Conservation (phyloP, 345 rosid species). For the Raphanus raphanistrum region DNA sequence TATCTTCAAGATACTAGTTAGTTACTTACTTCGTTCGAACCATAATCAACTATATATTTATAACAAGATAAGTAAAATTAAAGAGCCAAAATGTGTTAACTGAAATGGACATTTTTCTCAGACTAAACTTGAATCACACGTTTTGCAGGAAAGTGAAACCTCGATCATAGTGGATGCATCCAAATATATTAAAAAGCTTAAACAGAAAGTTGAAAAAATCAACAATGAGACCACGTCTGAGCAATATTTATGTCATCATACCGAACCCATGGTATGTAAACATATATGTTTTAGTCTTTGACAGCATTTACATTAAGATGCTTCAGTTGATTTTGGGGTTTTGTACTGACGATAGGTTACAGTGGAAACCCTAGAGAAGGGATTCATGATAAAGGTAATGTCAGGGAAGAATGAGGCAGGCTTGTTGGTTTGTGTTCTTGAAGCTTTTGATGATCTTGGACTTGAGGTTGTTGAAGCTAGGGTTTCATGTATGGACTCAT, state of each 20-base stretch:
- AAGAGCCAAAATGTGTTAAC: background rate
- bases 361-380: slow-evolving; percentile 56
- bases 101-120: background rate
- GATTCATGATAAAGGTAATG: slow-evolving; percentile 52
- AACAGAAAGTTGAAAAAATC: slow-evolving; percentile 65
- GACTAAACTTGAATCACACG: background rate
- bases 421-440: slow-evolving; percentile 59
- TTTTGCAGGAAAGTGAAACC: slow-evolving; percentile 56
- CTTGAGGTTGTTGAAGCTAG: slow-evolving; percentile 70
- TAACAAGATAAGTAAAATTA: background rate
- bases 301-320: background rate
- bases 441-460: slow-evolving; percentile 68
- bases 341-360: slow-evolving; percentile 39
- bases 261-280: slow-evolving; percentile 26
- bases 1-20: background rate
- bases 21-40: background rate
- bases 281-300: background rate
- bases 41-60: background rate
- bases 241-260: slow-evolving; percentile 18
- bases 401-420: slow-evolving; percentile 49
- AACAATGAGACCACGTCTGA: slow-evolving; percentile 50
- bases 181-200: slow-evolving; percentile 74
- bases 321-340: background rate
- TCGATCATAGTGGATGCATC: slow-evolving; percentile 80
- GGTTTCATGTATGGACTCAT: slow-evolving; percentile 59